A percentile compares a stretch with the other conserved stretches of the same genome.
Conservation (phyloP, 345 rosid species). For the Acer saccharum region DNA sequence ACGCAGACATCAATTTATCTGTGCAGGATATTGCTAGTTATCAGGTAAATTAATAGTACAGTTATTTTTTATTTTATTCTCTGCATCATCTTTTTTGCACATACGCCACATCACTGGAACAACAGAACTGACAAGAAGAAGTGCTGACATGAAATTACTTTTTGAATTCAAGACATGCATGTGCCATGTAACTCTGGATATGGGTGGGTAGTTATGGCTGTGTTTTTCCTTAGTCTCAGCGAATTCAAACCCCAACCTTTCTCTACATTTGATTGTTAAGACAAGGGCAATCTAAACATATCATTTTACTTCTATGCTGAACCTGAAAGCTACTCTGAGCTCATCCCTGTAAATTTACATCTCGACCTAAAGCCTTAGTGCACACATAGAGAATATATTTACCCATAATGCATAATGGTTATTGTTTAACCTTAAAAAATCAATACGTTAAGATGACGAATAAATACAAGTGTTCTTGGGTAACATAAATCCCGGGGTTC, state of each 20-base stretch:
- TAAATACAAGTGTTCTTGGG: no score
- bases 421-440: no score
- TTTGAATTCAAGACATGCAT: not conserved
- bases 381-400: not conserved
- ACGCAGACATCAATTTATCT: constrained; percentile 51
- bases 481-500: no score
- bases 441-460: no score
- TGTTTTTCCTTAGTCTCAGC: not conserved
- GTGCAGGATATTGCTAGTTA: constrained; percentile 70
- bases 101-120: not conserved
- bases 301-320: not conserved
- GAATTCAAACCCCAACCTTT: not conserved
- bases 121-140: not conserved
- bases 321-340: not conserved
- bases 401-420: not conserved
- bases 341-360: not conserved
- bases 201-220: not conserved
- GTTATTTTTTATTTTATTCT: not conserved
- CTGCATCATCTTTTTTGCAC: not conserved
- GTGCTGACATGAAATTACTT: not conserved
- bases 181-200: not conserved
- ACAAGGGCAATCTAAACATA: not conserved
- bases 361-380: not conserved
- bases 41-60: constrained; percentile 50
- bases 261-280: not conserved